Base-by-base conservation (phyloP, 2,329 filamentous ascomycete species). In the Grosmannia clavigera region DNA sequence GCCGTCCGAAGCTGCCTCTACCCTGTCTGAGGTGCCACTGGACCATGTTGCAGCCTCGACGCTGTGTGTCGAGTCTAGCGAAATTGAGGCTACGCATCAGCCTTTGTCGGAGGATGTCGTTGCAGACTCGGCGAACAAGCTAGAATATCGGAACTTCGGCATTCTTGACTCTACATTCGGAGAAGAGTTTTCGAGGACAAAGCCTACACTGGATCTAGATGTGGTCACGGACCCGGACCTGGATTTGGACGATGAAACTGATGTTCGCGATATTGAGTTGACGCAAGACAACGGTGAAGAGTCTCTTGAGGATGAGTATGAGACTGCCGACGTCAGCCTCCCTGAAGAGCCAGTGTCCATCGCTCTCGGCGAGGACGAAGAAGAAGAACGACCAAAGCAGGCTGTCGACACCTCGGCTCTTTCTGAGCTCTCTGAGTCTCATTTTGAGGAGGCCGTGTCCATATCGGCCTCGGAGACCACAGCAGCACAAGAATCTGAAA, bases 111-210 rank as follows among this genome's bases (percentile, higher is more conserved):
- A 29, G 16, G 14, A 3, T 27, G 14, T 52, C 50, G 12, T 19
- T 31, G 50, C 7, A 7, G 50, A 31, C 5, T 52, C 50, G 4
- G 50, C 25, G 12, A 12, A 31, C 16, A 29, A 31, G 14, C 12
- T 31, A 14, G 14, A 19, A 2, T 14, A 10, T 16, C 4, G 2
- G 31, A 55, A 38, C 16, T 12, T 25, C 25, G 43, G 40, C 7
- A n/a, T 2, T 5, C 12, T 16, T 22, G 14, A 33, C 11, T 58
- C 33, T 19, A 40, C 29, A 1, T 60, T 60, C 31, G 53, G 57
- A n/a, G 58, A 60, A 11, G 60, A 27, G 16, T 61, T 61, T 48
- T 58, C 58, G 27, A 27, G 31, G 46, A 62, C 55, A 6, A 62
- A 62, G 52, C 58, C 58, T 1, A 19, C 19, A 7, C 33, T 60